A percentile compares a stretch with the other conserved stretches of the same genome.
phyloP scores from a whole-genome alignment of 2,329 filamentous ascomycete genomes.

The Cladophialophora exuberans region DNA sequence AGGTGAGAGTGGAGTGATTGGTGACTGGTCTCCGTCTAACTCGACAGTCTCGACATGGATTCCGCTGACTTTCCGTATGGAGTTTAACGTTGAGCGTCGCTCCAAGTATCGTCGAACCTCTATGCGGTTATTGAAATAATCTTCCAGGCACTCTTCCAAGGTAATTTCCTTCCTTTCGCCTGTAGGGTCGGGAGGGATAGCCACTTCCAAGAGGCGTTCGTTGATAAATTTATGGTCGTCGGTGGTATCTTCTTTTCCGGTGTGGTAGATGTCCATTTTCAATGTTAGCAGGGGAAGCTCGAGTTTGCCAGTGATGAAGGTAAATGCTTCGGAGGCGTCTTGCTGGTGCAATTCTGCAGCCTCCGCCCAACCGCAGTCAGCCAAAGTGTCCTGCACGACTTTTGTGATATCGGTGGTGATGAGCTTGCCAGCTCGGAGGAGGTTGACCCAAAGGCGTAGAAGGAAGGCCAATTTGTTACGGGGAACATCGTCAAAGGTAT shows the following conservation, averaged over 20 bases:
- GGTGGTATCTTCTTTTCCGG: slow-evolving; percentile 77
- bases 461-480: slow-evolving; percentile 75
- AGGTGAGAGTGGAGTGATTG: slow-evolving; percentile 40
- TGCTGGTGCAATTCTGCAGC: slow-evolving; percentile 80
- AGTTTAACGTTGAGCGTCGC: slow-evolving; percentile 61
- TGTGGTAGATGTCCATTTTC: slow-evolving; percentile 93
- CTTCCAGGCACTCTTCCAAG: slow-evolving; percentile 87
- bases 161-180: slow-evolving; percentile 69
- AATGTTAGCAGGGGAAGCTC: slow-evolving; percentile 84
- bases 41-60: slow-evolving; percentile 49
- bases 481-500: slow-evolving; percentile 72
- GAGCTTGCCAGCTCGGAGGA: slow-evolving; percentile 80
- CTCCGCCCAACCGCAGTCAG: slow-evolving; percentile 86
- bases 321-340: slow-evolving; percentile 94
- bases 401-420: slow-evolving; percentile 87
- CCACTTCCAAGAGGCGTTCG: slow-evolving; percentile 86
- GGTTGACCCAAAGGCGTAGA: slow-evolving; percentile 88
- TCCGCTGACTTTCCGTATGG: slow-evolving; percentile 43
- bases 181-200: slow-evolving; percentile 70
- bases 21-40: slow-evolving; percentile 37
- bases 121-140: slow-evolving; percentile 92
- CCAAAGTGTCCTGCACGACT: slow-evolving; percentile 78
- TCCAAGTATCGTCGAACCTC: slow-evolving; percentile 80
- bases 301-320: slow-evolving; percentile 88
- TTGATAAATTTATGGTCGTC: slow-evolving; percentile 96